phyloP scores from a whole-genome alignment of 2,329 filamentous ascomycete genomes.

The Penicillium sumatraense region DNA sequence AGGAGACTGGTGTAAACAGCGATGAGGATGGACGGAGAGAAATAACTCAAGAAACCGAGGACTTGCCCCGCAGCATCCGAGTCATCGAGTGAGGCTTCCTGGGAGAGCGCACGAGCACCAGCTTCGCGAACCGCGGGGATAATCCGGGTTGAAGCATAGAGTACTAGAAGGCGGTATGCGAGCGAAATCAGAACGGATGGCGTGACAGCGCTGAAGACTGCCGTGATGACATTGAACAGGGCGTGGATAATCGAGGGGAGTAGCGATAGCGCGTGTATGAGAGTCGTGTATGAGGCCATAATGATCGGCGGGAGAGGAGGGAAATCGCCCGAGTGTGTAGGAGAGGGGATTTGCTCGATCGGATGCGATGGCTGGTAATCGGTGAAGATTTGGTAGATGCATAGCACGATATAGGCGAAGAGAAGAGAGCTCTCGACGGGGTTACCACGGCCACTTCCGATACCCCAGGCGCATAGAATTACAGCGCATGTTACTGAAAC shows the following conservation, averaged over 20 bases:
- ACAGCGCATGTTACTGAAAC: slow-evolving; percentile 90
- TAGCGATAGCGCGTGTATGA: slow-evolving; percentile 80
- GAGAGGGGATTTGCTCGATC: slow-evolving; percentile 57
- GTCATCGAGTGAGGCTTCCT: slow-evolving; percentile 85
- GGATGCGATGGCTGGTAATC: slow-evolving; percentile 85
- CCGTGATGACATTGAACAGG: slow-evolving; percentile 82
- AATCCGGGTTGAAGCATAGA: slow-evolving; percentile 93
- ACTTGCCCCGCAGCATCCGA: slow-evolving; percentile 79
- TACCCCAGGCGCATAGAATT: slow-evolving; percentile 91
- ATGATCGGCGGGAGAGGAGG: slow-evolving; percentile 96
- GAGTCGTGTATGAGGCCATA: slow-evolving; percentile 95
- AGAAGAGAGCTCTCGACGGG: slow-evolving; percentile 92
- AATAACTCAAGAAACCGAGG: slow-evolving; percentile 85
- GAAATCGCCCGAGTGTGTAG: slow-evolving; percentile 71
- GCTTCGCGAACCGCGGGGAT: slow-evolving; percentile 91
- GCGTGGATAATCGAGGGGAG: slow-evolving; percentile 84
- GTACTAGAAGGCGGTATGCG: slow-evolving; percentile 89
- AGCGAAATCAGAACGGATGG: slow-evolving; percentile 95
- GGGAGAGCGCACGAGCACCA: slow-evolving; percentile 78
- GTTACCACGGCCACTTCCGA: slow-evolving; percentile 90
- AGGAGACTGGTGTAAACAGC: slow-evolving; percentile 95
- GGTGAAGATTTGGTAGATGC: slow-evolving; percentile 98
- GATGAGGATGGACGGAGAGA: slow-evolving; percentile 91
- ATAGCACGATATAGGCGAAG: slow-evolving; percentile 97
- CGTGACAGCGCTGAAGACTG: slow-evolving; percentile 92